Evolutionary conservation across 495 filamentous ascomycete species (phyloP), one percentile per base, ranked within the genome.

Genomic region (Penicillium ochrochloron): DNA sequence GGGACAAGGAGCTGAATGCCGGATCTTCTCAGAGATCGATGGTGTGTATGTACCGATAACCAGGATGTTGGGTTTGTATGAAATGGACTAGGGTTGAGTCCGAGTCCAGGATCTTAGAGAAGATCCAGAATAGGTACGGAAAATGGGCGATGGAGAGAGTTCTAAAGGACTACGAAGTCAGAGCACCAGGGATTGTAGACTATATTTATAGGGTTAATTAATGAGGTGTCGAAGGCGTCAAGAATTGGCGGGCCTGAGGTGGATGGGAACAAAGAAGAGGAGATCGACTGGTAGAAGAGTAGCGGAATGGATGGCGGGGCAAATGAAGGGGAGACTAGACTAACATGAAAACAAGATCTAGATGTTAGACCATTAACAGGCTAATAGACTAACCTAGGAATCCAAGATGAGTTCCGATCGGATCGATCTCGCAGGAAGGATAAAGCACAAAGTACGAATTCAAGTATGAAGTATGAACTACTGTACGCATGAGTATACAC

Each of bases 161-260:
- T 15, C 27, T 23, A 5, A 56, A n/a, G 53, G 53, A 8, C 53
- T 56, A 56, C 53, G 33, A 48, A 35, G 2, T 3, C n/a, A 56
- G 53, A 31, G 7, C 2, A 56, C 53, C 19, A 33, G 33, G n/a
- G 53, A n/a, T 9, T 8, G 31, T 31, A 56, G n/a, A 37, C 9
- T 34, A 37, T 31, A 52, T 52, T 52, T 52, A 52, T 52, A 52
- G 48, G 48, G 3, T 15, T 15, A 52, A 52, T 52, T 15, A 12
- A 23, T 48, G 44, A 48, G 48, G 48, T 52, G 48, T 52, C 48
- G 48, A 52, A 17, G 48, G 48, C 25, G 48, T n/a, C 8, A 52
- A 52, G 48, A 31, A 4, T 12, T 52, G 25, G 48, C 15, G 59
- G 59, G 59, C 59, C 59, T 66, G 53, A 57, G 42, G 25, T 27